phyloP scores from a whole-genome alignment of 83 land plant species.

The Thuja plicata region DNA sequence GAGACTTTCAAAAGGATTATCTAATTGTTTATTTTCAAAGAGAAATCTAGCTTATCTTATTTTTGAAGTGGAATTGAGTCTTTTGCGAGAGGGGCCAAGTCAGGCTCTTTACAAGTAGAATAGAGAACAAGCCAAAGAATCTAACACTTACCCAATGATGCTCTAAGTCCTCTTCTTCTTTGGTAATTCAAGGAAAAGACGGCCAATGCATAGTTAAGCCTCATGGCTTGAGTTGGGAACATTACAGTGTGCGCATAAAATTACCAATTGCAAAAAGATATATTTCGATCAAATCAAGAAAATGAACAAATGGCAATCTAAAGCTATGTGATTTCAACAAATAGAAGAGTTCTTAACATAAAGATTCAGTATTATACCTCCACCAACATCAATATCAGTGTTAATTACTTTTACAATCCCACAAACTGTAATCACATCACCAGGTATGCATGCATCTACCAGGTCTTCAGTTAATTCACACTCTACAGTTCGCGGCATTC shows the following conservation, averaged over 20 bases:
- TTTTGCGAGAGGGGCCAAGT: too few relatives aligned
- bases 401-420: conserved; percentile 91
- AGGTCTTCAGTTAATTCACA: conserved; percentile 95
- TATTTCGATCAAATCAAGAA: not conserved
- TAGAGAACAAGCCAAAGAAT: too few relatives aligned
- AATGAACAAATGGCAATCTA: not conserved
- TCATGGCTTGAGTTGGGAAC: not conserved
- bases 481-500: conserved; percentile 94
- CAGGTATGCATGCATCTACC: conserved; percentile 94
- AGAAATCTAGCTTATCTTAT: too few relatives aligned
- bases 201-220: too few relatives aligned
- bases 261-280: not conserved
- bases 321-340: not conserved
- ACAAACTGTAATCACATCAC: conserved; percentile 92
- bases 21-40: too few relatives aligned
- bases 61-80: too few relatives aligned
- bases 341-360: not conserved
- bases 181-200: too few relatives aligned
- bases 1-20: too few relatives aligned
- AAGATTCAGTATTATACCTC: conserved; percentile 47
- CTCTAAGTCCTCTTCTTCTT: too few relatives aligned
- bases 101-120: too few relatives aligned
- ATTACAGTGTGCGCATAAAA: not conserved
- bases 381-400: conserved; percentile 92
- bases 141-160: too few relatives aligned